These are phyloP conservation scores for Oligophagozyma castellii DNA, from an alignment of 1,139 yeast species.

Conservation along the genomic window DNA sequence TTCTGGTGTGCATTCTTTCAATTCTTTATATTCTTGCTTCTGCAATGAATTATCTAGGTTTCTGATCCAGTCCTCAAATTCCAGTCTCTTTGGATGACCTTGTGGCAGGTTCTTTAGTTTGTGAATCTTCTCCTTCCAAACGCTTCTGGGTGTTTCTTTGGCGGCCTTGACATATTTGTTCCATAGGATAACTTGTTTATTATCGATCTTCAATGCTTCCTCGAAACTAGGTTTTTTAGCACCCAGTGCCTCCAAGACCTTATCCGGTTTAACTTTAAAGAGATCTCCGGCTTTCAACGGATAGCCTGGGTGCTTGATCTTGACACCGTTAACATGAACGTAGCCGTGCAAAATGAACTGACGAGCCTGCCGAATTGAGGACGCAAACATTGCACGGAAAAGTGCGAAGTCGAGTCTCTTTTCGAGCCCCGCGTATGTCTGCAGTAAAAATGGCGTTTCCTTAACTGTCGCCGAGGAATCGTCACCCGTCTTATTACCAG, in stretches of 20 bases:
- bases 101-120: slow-evolving; percentile 15
- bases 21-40: slow-evolving; percentile 14
- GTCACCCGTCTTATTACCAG: slow-evolving; percentile 38
- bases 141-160: slow-evolving; percentile 38
- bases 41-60: slow-evolving; percentile 16
- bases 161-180: slow-evolving; percentile 51
- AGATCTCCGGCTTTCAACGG: slow-evolving; percentile 75
- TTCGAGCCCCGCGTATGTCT: slow-evolving; percentile 80
- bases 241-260: slow-evolving; percentile 78
- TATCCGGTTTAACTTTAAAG: slow-evolving; percentile 73
- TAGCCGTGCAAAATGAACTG: slow-evolving; percentile 73
- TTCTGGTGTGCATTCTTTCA: slow-evolving; percentile 19
- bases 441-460: slow-evolving; percentile 73
- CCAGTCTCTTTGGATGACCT: slow-evolving; percentile 14
- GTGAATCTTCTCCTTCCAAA: slow-evolving; percentile 36
- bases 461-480: slow-evolving; percentile 5
- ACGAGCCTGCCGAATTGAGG: slow-evolving; percentile 88
- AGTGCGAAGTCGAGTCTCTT: slow-evolving; percentile 80
- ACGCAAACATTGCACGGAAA: slow-evolving; percentile 86
- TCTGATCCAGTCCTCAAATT: slow-evolving; percentile 13
- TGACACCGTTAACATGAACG: slow-evolving; percentile 74
- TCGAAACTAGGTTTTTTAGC: slow-evolving; percentile 63
- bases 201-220: slow-evolving; percentile 55
- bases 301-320: slow-evolving; percentile 67
- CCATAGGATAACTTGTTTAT: slow-evolving; percentile 60